Evolutionary conservation across 345 rosid genomes (phyloP), one percentile per base, ranked within the genome.

Genomic region (Ceriops decandra): DNA sequence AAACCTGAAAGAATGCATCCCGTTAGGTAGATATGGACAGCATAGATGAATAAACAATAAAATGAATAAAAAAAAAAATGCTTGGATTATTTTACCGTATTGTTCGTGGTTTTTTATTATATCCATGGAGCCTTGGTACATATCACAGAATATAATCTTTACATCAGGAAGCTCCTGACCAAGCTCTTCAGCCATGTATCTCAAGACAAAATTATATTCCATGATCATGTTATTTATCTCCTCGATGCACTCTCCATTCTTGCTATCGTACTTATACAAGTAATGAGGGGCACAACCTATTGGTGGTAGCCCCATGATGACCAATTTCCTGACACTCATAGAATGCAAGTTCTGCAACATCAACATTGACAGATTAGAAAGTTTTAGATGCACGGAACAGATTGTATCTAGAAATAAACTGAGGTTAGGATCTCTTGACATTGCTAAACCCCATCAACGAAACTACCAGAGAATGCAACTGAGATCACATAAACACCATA

Each of bases 211-310:
- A 81, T 93, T 90, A 76, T 85, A 90, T 85, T 85, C 96, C 84
- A 80, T 66, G 64, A 89, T 76, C 86, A 84, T 83, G 80, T 87
- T 75, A 60, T 93, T 93, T 68, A 93, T 86, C 68, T 89, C 88
- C 58, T 85, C 84, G 9, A 88, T 77, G 60, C 98, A 93, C 69
- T 87, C 90, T 53, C 97, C 93, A 17, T 84, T 69, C 76, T 80
- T 69, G 79, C 91, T 87, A n/a, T 63, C 79, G 82, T 86, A 89
- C 73, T 64, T 83, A 88, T 88, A 89, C 81, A 93, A 71, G 76
- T 87, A 93, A 80, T 89, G 85, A 7, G 96, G 98, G 60, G 97
- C 96, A 52, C 97, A 93, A 20, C 97, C 95, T 3, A 93, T 93
- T 0, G 96, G 96, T 13, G 96, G 82, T 68, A 93, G 65, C 57